Base-by-base conservation (phyloP, 2,329 filamentous ascomycete genomes). In the Alternaria solani region DNA sequence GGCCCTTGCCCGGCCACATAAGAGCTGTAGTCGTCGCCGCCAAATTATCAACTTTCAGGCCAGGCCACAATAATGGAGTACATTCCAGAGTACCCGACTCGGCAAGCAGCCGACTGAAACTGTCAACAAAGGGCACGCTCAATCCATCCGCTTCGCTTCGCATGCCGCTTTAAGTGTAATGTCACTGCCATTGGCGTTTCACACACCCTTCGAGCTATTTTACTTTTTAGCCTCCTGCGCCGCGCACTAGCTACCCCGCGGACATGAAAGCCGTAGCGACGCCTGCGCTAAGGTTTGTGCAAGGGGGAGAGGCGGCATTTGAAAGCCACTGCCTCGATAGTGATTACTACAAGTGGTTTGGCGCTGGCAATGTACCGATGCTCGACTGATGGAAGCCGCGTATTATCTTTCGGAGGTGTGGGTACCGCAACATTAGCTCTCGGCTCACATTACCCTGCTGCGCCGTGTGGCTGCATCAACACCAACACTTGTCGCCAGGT, bases 321-420 rank as follows among this genome's bases (percentile, higher is more conserved):
- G 52, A 47, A 61, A 55, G 46, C 46, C 46, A 49, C 64, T 55
- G 60, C 57, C 30, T 52, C 23, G 39, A 48, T 23, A 44, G 46
- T 58, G 55, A 38, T 44, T 59, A 23, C 61, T 62, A 25, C 55
- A 44, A 48, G 34, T 43, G 46, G 63, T 43, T 38, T 59, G 47
- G 61, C 41, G 63, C 52, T 41, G 34, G 30, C 26, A 44, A 61
- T 59, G 51, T 66, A 62, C 64, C 64, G 64, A 58, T 53, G 57
- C 43, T 59, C 57, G 51, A 53, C 59, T 65, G 51, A 55, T 25
- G 58, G 49, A 51, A 63, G 57, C 62, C 62, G 55, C 59, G 39
- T 53, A 51, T 41, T 56, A 48, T 41, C 36, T 53, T 32, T 56
- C 44, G 39, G 53, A 46, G 44, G 43, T 48, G 28, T 61, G 42